These are phyloP conservation scores for Stenogyne calaminthoides DNA, from an alignment of 305 asterid species.

Conservation along the genomic window DNA sequence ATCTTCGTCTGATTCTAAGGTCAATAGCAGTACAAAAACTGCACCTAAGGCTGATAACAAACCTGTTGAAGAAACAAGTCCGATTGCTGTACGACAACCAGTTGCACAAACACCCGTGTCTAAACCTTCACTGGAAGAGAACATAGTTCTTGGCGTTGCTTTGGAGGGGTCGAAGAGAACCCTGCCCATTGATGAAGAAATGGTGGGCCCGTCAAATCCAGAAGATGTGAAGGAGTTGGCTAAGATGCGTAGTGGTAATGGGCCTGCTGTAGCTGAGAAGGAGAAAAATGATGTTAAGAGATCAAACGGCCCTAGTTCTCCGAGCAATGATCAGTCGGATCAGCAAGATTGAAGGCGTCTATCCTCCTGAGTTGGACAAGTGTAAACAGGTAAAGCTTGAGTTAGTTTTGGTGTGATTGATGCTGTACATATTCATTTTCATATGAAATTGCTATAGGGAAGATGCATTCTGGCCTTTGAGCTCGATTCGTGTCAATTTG, in stretches of 20 bases:
- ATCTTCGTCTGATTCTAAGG: conserved; percentile 47
- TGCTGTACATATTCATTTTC: conserved; percentile 34
- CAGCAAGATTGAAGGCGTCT: conserved; percentile 35
- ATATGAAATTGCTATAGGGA: background rate
- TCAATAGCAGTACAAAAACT: conserved; percentile 41
- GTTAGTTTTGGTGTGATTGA: background rate
- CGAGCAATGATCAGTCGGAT: conserved; percentile 46
- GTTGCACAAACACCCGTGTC: conserved; percentile 41
- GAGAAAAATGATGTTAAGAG: conserved; percentile 53
- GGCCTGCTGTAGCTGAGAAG: conserved; percentile 49
- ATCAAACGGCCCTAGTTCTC: conserved; percentile 39
- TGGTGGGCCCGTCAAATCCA: conserved; percentile 33
- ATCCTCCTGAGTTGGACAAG: background rate
- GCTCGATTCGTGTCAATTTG: background rate
- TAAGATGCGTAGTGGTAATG: conserved; percentile 47
- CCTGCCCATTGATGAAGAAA: conserved; percentile 85
- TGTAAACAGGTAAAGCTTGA: conserved; percentile 4
- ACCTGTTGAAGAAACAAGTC: conserved; percentile 33
- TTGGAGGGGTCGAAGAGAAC: conserved; percentile 97
- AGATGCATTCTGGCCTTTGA: background rate
- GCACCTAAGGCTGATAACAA: conserved; percentile 39
- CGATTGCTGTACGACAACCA: conserved; percentile 38
- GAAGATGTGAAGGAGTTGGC: conserved; percentile 68
- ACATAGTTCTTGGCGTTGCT: conserved; percentile 96
- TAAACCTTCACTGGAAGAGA: conserved; percentile 81